These are phyloP conservation scores for Fusarium anthophilum DNA, from an alignment of 2,329 filamentous ascomycete genomes.

Conservation along the genomic window DNA sequence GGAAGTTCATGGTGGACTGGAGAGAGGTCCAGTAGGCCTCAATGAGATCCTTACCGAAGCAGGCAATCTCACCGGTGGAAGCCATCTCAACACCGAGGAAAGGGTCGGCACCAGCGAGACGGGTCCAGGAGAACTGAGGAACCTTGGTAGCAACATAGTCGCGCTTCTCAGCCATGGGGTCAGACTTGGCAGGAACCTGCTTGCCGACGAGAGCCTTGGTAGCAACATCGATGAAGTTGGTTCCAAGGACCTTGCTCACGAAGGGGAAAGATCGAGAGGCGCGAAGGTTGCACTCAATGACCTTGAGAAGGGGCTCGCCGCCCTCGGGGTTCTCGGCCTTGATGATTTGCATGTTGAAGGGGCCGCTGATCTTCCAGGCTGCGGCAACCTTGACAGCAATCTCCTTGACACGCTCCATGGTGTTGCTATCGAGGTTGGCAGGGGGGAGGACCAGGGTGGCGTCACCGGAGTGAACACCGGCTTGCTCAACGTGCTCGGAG, in stretches of 20 bases:
- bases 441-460: slow-evolving; percentile 94
- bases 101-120: slow-evolving; percentile 94
- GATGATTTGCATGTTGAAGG: slow-evolving; percentile 99
- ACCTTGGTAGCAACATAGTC: slow-evolving; percentile 98
- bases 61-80: slow-evolving; percentile 96
- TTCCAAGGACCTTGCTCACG: slow-evolving; percentile 94
- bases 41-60: slow-evolving; percentile 94
- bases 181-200: slow-evolving; percentile 83
- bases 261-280: slow-evolving; percentile 98
- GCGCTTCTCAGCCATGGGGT: slow-evolving; percentile 89
- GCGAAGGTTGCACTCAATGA: slow-evolving; percentile 98
- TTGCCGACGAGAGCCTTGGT: slow-evolving; percentile 90
- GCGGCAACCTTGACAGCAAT: slow-evolving; percentile 96
- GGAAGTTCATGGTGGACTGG: slow-evolving; percentile 99
- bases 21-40: slow-evolving; percentile 98
- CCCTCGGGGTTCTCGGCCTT: slow-evolving; percentile 83
- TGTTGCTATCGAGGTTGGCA: slow-evolving; percentile 76
- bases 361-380: slow-evolving; percentile 96
- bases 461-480: slow-evolving; percentile 97
- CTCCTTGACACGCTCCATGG: slow-evolving; percentile 89
- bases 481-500: slow-evolving; percentile 95
- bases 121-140: slow-evolving; percentile 98
- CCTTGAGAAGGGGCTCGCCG: slow-evolving; percentile 82
- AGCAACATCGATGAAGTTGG: slow-evolving; percentile 96
- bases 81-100: slow-evolving; percentile 99